Conservation (phyloP, 2,329 filamentous ascomycete species). For the Sclerotinia nivalis region DNA sequence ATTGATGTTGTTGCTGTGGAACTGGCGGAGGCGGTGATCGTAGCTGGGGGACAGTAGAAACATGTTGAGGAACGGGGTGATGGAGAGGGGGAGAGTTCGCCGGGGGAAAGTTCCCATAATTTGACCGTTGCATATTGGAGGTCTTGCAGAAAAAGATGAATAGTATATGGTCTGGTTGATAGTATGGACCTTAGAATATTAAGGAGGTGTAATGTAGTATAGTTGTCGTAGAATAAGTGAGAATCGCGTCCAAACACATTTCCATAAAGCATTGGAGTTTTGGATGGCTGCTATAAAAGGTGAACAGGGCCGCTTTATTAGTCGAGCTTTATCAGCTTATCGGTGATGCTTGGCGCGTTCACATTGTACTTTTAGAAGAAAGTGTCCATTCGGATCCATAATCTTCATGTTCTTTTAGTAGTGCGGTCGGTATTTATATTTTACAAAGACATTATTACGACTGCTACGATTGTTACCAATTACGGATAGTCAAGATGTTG, state of each 20-base stretch:
- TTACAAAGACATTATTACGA: not conserved
- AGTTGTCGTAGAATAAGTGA: conserved; percentile 3
- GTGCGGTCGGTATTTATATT: not conserved
- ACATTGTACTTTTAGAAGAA: not conserved
- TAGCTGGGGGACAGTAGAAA: conserved; percentile 95
- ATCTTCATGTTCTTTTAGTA: conserved; percentile 15
- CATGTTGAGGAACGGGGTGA: conserved; percentile 96
- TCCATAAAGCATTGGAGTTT: conserved; percentile 17
- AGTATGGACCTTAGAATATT: not conserved
- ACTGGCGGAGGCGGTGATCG: conserved; percentile 85
- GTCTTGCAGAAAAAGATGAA: conserved; percentile 4
- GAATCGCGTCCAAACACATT: conserved; percentile 27
- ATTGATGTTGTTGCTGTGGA: conserved; percentile 65
- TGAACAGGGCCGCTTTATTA: conserved; percentile 14
- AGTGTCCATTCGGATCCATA: conserved; percentile 14
- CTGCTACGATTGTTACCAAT: not conserved
- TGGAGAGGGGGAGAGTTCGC: conserved; percentile 87
- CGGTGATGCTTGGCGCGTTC: conserved; percentile 15
- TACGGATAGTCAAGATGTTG: conserved; percentile 61
- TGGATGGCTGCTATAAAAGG: conserved; percentile 20
- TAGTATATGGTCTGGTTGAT: not conserved
- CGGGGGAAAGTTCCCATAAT: conserved; percentile 69
- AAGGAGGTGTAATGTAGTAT: conserved; percentile 8
- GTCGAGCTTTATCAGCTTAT: conserved; percentile 21
- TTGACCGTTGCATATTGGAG: conserved; percentile 74